phyloP scores from a whole-genome alignment of 805 yeast genomes.

The Cyberlindnera euphorbiiphila region DNA sequence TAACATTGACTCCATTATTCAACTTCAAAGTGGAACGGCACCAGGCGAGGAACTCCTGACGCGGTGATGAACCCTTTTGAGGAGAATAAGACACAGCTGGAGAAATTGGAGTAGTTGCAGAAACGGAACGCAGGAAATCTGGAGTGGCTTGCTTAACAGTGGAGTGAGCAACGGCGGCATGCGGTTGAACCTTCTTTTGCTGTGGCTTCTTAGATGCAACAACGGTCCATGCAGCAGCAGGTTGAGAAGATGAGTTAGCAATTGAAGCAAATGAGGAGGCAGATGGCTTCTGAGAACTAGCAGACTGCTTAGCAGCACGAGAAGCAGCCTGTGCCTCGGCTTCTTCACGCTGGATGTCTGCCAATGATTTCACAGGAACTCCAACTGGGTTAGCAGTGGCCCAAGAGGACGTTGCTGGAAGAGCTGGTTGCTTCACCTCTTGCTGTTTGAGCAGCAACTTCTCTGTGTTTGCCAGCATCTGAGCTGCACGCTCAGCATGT shows the following conservation, averaged over 20 bases:
- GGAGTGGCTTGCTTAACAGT: conserved; percentile 28
- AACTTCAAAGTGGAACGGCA: conserved; percentile 63
- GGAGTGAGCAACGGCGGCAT: conserved; percentile 12
- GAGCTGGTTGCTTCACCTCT: conserved; percentile 21
- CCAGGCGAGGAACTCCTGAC: conserved; percentile 69
- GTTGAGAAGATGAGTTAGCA: conserved; percentile 14
- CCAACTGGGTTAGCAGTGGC: conserved; percentile 26
- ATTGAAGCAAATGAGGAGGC: conserved; percentile 25
- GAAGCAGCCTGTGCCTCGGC: conserved; percentile 35
- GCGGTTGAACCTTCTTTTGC: conserved; percentile 5
- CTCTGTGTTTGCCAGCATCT: conserved; percentile 19
- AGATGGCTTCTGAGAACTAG: no score
- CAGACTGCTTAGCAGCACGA: conserved; percentile 17
- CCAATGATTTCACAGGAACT: conserved; percentile 45
- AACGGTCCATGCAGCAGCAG: conserved; percentile 38
- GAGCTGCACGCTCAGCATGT: conserved; percentile 29
- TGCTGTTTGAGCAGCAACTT: conserved; percentile 17
- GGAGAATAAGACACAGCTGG: conserved; percentile 7
- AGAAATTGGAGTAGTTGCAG: conserved; percentile 25
- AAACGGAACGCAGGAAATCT: conserved; percentile 35
- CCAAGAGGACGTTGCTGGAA: conserved; percentile 37
- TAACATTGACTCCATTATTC: conserved; percentile 70
- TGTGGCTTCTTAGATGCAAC: conserved; percentile 26
- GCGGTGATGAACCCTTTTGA: conserved; percentile 32
- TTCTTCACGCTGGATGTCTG: conserved; percentile 62